Evolutionary conservation across 169 alveolate species (phyloP).

Genomic region (Toxoplasma gondii): DNA sequence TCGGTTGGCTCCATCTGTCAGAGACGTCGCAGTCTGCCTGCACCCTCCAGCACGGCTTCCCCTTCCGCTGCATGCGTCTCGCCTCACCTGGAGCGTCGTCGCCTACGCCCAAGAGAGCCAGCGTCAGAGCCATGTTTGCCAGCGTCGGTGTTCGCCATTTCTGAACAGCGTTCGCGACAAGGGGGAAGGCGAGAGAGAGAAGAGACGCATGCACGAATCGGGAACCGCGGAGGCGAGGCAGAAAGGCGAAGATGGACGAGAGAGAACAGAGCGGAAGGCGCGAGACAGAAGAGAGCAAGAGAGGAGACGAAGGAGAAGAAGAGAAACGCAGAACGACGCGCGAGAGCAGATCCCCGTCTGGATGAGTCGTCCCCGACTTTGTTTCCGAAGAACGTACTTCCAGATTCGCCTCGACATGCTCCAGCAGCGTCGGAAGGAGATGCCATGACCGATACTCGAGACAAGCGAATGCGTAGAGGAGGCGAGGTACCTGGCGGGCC

Average conservation of each 20-base stretch:
- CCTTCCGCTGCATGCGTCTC: neutral
- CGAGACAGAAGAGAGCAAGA: neutral
- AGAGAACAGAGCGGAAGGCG: too few species aligned
- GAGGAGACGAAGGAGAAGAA: neutral
- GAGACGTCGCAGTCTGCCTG: too few species aligned
- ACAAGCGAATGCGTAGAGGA: conserved; percentile 84
- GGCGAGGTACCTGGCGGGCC: conserved; percentile 83
- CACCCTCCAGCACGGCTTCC: too few species aligned
- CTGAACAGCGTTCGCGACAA: conserved; percentile 43
- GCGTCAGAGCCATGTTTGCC: conserved; percentile 73
- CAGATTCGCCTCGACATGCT: conserved; percentile 74
- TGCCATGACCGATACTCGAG: conserved; percentile 86
- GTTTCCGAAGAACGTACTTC: conserved; percentile 48
- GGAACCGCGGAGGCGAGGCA: neutral
- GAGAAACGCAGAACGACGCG: too few species aligned
- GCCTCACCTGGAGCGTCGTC: conserved; percentile 32
- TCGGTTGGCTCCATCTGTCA: too few species aligned
- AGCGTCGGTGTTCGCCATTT: conserved; percentile 80
- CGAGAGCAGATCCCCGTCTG: neutral
- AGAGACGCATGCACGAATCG: neutral
- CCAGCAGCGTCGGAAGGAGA: conserved; percentile 78
- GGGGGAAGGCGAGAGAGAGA: neutral
- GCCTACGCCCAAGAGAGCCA: conserved; percentile 78
- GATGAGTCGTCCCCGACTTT: neutral
- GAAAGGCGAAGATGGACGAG: neutral